Conservation (phyloP, 768 basidiomycete species). For the Polyporus arcularius region DNA sequence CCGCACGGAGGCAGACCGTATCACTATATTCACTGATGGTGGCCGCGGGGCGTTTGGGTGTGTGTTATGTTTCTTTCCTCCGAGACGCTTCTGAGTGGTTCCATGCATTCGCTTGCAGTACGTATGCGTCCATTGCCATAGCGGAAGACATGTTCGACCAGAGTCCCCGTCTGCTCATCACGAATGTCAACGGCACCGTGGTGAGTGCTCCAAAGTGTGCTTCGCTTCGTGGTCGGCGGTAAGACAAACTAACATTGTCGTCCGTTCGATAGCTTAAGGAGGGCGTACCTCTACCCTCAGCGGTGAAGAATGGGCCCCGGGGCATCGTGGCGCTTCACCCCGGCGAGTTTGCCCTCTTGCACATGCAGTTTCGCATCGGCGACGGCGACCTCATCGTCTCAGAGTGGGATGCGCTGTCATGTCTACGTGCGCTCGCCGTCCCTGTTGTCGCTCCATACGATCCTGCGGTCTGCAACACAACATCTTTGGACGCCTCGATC, state of each 20-base stretch:
- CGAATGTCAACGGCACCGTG: background rate
- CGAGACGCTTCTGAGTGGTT: too few relatives aligned
- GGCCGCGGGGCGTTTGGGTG: background rate
- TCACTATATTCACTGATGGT: background rate
- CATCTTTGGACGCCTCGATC: too few relatives aligned
- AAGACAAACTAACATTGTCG: too few relatives aligned
- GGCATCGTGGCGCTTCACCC: slow-evolving; percentile 1
- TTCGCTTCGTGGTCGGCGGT: too few relatives aligned
- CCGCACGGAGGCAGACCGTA: too few relatives aligned
- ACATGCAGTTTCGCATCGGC: slow-evolving; percentile 11
- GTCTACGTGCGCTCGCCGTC: background rate
- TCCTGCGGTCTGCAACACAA: background rate
- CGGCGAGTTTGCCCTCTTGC: slow-evolving; percentile 7
- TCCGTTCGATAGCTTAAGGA: background rate
- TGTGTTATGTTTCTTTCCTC: too few relatives aligned
- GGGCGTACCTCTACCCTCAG: background rate
- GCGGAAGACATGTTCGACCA: slow-evolving; percentile 2
- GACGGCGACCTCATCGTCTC: slow-evolving; percentile 1
- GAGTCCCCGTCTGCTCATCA: background rate
- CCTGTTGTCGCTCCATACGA: background rate
- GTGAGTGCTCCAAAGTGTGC: background rate
- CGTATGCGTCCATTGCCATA: background rate
- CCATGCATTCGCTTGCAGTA: too few relatives aligned
- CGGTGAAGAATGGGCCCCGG: background rate
- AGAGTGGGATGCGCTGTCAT: slow-evolving; percentile 6